Base-by-base conservation (phyloP, 2,329 filamentous ascomycete species). In the Trichoderma sp. region DNA sequence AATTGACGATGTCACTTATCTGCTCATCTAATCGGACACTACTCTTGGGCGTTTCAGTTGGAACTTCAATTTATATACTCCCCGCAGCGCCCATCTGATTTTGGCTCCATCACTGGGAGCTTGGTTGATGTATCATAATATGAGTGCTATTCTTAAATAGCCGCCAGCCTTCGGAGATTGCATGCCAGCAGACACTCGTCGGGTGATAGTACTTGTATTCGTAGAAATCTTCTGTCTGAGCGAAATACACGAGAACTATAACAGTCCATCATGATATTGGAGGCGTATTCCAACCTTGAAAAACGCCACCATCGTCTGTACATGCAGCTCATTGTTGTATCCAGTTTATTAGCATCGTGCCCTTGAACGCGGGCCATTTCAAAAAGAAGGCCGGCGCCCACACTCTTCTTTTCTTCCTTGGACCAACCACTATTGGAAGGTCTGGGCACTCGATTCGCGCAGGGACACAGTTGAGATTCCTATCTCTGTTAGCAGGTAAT, bases 281-380 rank as follows among this genome's bases (percentile, higher is more conserved):
- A 67, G 16, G 29, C 27, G 27, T 37, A 19, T 16, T 56, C 35
- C 4, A 56, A 19, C 27, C 43, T 35, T 52, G 49, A 13, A 16
- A 21, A 59, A 56, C 37, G 52, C 31, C 37, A 37, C 49, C 27
- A 33, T 66, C 55, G 37, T 19, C 21, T 14, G 27, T 27, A 4
- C 29, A 27, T 35, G 21, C 49, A 29, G 55, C 35, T 35, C 37
- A 6, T 37, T 29, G 29, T 33, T 24, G 55, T 67, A 67, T 67
- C 55, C 63, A 67, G 43, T 59, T 67, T 58, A 67, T 67, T 67
- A 52, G 63, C 68, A 58, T 40, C 53, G 40, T 67, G 31, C n/a
- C 64, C n/a, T 49, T 37, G 52, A 16, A 43, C 40, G 35, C 55
- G 40, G 61, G 14, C 35, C 24, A 29, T 55, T 35, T 35, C 21